These are phyloP conservation scores for Babjeviella inositovora DNA, from an alignment of 805 yeast species.

Conservation along the genomic window DNA sequence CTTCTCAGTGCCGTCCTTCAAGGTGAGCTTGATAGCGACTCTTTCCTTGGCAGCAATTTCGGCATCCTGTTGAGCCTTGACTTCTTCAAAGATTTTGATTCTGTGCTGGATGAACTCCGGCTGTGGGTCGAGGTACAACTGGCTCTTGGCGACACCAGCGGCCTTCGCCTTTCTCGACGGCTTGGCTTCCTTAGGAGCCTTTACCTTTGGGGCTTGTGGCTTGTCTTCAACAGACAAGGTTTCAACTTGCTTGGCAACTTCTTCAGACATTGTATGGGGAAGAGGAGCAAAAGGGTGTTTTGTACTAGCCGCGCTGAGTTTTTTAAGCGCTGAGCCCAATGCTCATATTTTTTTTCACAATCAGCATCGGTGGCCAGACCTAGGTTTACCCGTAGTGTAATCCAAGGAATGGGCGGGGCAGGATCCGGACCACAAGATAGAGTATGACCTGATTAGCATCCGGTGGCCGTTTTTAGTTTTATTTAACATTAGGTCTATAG, in stretches of 20 bases:
- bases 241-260: conserved; percentile 30
- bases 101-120: conserved; percentile 79
- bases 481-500: too few species aligned
- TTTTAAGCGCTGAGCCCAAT: conserved; percentile 3
- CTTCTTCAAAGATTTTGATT: conserved; percentile 59
- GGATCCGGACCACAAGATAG: too few species aligned
- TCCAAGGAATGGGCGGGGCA: too few species aligned
- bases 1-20: conserved; percentile 73
- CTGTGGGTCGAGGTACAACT: conserved; percentile 46
- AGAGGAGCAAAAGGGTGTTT: background rate
- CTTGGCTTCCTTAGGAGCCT: conserved; percentile 11
- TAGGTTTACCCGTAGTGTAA: too few species aligned
- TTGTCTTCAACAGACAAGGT: conserved; percentile 17
- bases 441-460: too few species aligned
- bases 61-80: conserved; percentile 66
- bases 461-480: too few species aligned
- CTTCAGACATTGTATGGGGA: conserved; percentile 11
- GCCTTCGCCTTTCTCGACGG: conserved; percentile 24
- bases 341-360: conserved; percentile 4
- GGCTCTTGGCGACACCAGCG: conserved; percentile 18
- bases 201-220: conserved; percentile 3
- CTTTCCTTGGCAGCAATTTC: conserved; percentile 45
- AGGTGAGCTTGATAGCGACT: conserved; percentile 53
- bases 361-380: too few species aligned
- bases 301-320: conserved; percentile 2